Percentiles rank a stretch among this genome's conserved stretches.
phyloP scores from a whole-genome alignment of 805 yeast species.

The Yamadazyma endophytica region DNA sequence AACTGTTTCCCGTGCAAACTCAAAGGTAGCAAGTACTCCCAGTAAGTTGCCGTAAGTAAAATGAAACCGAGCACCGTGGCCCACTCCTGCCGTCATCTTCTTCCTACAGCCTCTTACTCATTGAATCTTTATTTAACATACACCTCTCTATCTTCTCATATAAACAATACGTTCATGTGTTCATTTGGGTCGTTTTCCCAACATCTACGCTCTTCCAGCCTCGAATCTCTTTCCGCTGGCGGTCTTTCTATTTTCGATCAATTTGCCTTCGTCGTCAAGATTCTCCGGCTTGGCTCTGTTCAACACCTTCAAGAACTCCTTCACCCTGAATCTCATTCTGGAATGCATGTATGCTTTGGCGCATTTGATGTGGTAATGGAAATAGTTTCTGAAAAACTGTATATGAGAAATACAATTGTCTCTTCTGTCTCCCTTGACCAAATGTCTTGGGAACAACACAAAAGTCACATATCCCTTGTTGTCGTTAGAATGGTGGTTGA shows the following conservation, averaged over 20 bases:
- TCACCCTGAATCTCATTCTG: conserved; percentile 94
- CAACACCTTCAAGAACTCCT: conserved; percentile 89
- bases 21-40: too few species aligned
- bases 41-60: too few species aligned
- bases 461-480: conserved; percentile 55
- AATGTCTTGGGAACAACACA: conserved; percentile 80
- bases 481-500: conserved; percentile 29
- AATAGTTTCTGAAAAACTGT: conserved; percentile 89
- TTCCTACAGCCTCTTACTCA: neutral
- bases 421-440: conserved; percentile 56
- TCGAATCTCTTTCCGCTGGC: conserved; percentile 71
- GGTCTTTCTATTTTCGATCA: conserved; percentile 53
- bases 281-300: conserved; percentile 96
- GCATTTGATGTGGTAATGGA: conserved; percentile 98
- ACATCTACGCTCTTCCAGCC: conserved; percentile 13
- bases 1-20: too few species aligned
- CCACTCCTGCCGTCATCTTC: too few species aligned
- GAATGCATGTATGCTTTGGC: conserved; percentile 98
- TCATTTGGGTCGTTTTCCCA: too few species aligned
- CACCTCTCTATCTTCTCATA: neutral
- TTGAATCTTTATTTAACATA: neutral
- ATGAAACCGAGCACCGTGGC: too few species aligned
- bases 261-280: conserved; percentile 60
- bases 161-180: neutral
- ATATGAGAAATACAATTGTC: conserved; percentile 90